Conservation (phyloP, 768 basidiomycete genomes). For the Boletus eberwhitei region DNA sequence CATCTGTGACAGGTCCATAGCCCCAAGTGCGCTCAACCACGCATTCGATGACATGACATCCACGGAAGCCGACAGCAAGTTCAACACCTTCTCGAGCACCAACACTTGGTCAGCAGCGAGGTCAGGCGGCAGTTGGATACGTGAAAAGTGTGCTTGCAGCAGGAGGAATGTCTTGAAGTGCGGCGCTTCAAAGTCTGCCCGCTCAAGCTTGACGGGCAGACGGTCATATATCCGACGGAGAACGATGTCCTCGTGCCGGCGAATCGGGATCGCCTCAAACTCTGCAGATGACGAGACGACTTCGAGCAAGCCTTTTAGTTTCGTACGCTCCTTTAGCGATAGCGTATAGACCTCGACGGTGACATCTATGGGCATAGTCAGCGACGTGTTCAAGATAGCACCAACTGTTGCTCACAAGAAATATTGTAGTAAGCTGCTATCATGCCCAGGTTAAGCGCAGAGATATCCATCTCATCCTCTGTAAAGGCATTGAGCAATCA, state of each 20-base stretch:
- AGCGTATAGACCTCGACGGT: conserved; percentile 96
- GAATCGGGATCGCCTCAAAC: conserved; percentile 92
- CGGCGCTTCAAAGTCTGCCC: conserved; percentile 84
- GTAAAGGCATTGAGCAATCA: neutral
- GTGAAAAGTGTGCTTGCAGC: conserved; percentile 94
- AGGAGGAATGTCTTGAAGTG: conserved; percentile 98
- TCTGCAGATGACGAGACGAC: conserved; percentile 97
- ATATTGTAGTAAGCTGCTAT: conserved; percentile 97
- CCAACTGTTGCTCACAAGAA: conserved; percentile 55
- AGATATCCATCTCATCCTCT: conserved; percentile 92
- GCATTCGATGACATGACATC: conserved; percentile 98
- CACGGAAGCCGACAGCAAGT: conserved; percentile 89
- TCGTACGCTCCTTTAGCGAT: conserved; percentile 93
- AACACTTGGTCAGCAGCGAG: conserved; percentile 87
- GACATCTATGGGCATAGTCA: conserved; percentile 55
- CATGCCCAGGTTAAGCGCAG: conserved; percentile 94
- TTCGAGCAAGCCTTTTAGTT: conserved; percentile 93
- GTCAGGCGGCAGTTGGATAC: conserved; percentile 88
- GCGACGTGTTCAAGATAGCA: neutral
- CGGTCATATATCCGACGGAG: conserved; percentile 92
- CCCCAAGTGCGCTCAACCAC: conserved; percentile 89
- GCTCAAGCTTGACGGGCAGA: conserved; percentile 90
- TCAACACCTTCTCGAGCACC: conserved; percentile 87
- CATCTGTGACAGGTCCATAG: conserved; percentile 99
- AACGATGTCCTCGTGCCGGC: conserved; percentile 84